Conservation (phyloP, 371 early-diverging fungal genomes). For the Cokeromyces recurvatus region DNA sequence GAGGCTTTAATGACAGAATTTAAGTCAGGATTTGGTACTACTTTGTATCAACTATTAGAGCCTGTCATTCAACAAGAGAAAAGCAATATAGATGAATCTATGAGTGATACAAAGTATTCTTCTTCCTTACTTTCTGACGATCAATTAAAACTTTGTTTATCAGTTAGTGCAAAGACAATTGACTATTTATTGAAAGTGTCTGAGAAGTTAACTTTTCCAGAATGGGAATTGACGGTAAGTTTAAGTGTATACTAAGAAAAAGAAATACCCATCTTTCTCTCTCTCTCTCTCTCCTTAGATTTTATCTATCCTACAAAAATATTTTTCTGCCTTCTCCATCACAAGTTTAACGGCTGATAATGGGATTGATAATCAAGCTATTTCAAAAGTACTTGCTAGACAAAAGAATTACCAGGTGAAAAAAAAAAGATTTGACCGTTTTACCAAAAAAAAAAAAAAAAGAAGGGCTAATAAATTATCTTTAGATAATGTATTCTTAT, state of each 20-base stretch:
- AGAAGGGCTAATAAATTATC: background rate
- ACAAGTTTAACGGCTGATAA: no score
- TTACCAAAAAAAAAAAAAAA: no score
- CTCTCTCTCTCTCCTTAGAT: no score
- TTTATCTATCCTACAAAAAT: conserved; percentile 57
- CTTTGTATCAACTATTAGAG: conserved; percentile 38
- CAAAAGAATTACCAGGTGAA: conserved; percentile 46
- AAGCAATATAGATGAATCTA: no score
- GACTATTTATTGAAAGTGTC: conserved; percentile 51
- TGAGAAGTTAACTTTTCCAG: conserved; percentile 37
- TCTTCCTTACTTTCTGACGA: conserved; percentile 10
- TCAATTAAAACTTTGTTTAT: conserved; percentile 26
- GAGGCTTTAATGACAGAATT: conserved; percentile 38
- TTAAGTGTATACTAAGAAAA: no score
- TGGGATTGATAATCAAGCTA: conserved; percentile 12
- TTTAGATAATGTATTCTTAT: conserved; percentile 60
- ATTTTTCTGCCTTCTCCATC: conserved; percentile 58
- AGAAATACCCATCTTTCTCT: no score
- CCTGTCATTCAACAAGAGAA: conserved; percentile 18
- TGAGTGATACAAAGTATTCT: no score
- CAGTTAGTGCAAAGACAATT: conserved; percentile 51
- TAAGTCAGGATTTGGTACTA: conserved; percentile 43
- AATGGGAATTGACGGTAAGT: conserved; percentile 60
- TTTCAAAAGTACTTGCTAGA: conserved; percentile 20
- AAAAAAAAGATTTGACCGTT: no score